Percentiles rank a stretch among this genome's conserved stretches.
These are phyloP conservation scores for Gaultheria prostrata DNA, from an alignment of 148 eudicot species.

Conservation along the genomic window DNA sequence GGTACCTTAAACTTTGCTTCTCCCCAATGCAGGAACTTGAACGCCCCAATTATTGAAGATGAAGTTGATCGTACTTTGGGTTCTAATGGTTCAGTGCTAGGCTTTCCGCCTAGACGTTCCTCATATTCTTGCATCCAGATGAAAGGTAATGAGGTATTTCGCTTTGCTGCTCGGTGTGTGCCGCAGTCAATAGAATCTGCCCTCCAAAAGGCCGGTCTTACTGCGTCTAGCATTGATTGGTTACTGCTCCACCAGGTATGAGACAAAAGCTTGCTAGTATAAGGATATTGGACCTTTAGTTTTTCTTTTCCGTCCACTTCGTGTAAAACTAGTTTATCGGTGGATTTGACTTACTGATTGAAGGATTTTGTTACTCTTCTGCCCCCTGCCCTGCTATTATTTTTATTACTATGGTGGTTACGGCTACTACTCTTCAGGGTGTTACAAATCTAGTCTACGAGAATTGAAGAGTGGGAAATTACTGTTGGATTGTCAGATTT, in stretches of 20 bases:
- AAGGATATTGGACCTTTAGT: neutral
- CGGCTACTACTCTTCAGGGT: neutral
- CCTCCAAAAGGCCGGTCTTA: slow-evolving; percentile 71
- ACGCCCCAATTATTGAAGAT: slow-evolving; percentile 46
- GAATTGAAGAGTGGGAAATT: neutral
- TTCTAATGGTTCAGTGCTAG: slow-evolving; percentile 52
- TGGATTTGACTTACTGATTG: neutral
- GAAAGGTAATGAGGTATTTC: slow-evolving; percentile 95
- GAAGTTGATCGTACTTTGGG: slow-evolving; percentile 43
- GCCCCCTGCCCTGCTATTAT: neutral
- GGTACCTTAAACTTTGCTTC: neutral
- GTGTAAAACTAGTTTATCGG: neutral
- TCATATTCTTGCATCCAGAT: slow-evolving; percentile 70
- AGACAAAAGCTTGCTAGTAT: neutral
- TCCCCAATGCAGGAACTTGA: slow-evolving; percentile 60
- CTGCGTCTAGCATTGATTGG: slow-evolving; percentile 75
- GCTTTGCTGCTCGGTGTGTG: slow-evolving; percentile 74
- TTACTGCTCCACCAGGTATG: slow-evolving; percentile 91
- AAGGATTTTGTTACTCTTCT: neutral
- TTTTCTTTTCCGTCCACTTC: neutral
- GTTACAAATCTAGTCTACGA: neutral
- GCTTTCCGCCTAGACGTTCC: slow-evolving; percentile 49
- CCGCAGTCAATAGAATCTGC: slow-evolving; percentile 76
- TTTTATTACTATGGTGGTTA: neutral
- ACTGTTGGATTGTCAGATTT: neutral